phyloP scores from a whole-genome alignment of 129 eudicot genomes.

The Artemisia argyi region DNA sequence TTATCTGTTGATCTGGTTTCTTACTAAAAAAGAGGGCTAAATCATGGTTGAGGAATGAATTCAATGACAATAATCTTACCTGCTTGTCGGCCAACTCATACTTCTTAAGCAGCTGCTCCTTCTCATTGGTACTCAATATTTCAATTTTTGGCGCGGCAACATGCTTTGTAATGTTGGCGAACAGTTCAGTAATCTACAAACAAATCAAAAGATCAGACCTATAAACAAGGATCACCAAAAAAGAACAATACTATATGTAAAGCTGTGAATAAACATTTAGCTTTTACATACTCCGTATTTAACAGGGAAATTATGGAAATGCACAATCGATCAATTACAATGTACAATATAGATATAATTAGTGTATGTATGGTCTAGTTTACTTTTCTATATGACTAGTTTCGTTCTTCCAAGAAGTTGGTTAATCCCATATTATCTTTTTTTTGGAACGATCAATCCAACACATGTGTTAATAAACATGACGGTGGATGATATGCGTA shows the following conservation, averaged over 20 bases:
- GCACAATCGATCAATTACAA: neutral
- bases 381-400: neutral
- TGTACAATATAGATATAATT: neutral
- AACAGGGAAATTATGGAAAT: neutral
- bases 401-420: neutral
- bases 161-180: constrained; percentile 66
- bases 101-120: constrained; percentile 49
- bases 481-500: neutral
- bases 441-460: neutral
- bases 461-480: constrained; percentile 1
- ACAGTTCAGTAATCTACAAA: constrained; percentile 60
- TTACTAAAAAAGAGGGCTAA: neutral
- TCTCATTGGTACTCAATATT: constrained; percentile 48
- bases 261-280: neutral
- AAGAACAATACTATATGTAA: neutral
- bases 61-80: constrained; percentile 31
- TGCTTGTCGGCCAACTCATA: constrained; percentile 45
- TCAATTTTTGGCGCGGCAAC: constrained; percentile 51
- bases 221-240: neutral
- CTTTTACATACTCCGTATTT: neutral
- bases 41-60: neutral
- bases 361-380: neutral
- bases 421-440: neutral
- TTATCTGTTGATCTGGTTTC: neutral
- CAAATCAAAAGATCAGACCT: neutral